Evolutionary conservation across 148 eudicot genomes (phyloP).

Genomic region (Agrostemma githago): DNA sequence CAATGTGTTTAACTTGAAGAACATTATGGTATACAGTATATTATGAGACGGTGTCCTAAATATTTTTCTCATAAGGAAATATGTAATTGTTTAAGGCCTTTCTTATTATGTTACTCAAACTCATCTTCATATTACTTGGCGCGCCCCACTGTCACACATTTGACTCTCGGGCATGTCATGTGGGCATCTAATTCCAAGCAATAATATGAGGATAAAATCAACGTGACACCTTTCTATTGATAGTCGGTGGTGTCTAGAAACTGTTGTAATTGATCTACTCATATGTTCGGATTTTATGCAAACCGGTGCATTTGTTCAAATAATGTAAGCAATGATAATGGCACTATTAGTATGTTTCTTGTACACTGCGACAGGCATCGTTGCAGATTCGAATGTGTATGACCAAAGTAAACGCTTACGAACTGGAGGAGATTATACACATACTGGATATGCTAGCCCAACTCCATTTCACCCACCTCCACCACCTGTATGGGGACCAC

Average conservation of each 20-base stretch:
- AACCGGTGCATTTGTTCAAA: background rate
- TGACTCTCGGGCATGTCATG: too few species aligned
- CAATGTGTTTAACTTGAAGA: background rate
- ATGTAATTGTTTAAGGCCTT: background rate
- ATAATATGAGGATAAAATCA: too few species aligned
- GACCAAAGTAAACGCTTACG: constrained; percentile 93
- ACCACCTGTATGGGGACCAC: constrained; percentile 88
- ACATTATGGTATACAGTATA: background rate
- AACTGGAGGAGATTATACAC: constrained; percentile 88
- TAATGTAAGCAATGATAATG: background rate
- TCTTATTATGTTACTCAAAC: too few species aligned
- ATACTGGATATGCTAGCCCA: constrained; percentile 81
- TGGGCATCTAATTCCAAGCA: too few species aligned
- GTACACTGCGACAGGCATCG: constrained; percentile 52
- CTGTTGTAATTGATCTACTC: background rate
- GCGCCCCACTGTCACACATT: too few species aligned
- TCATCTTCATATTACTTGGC: too few species aligned
- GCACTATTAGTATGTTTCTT: background rate
- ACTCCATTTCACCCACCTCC: constrained; percentile 95
- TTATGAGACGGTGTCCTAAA: background rate
- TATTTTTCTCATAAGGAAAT: background rate
- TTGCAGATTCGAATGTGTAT: constrained; percentile 64
- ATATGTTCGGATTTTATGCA: background rate
- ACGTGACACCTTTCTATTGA: too few species aligned
- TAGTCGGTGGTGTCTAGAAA: background rate